Percentiles rank a stretch among this genome's conserved stretches.
These are phyloP conservation scores for Gossypium schwendimanii DNA, from an alignment of 441 rosid species.

Conservation along the genomic window DNA sequence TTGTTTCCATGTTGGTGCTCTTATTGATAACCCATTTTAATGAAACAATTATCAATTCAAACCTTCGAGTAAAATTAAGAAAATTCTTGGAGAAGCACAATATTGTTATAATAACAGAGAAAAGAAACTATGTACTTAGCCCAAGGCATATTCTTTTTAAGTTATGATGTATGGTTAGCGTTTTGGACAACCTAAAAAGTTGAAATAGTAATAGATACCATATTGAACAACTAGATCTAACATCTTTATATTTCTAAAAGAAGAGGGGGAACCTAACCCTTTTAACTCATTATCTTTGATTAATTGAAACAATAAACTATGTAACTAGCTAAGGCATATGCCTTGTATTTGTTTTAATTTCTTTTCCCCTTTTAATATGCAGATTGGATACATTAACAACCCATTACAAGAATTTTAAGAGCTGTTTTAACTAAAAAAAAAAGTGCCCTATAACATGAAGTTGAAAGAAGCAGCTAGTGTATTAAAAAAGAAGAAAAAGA, in stretches of 20 bases:
- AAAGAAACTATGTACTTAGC: background rate
- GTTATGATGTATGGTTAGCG: background rate
- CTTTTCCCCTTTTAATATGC: background rate
- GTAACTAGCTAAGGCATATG: background rate
- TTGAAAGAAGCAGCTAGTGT: slow-evolving; percentile 6
- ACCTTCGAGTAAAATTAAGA: background rate
- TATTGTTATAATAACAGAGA: background rate
- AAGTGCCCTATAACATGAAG: background rate
- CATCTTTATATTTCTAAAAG: too few species aligned
- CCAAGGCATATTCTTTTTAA: background rate
- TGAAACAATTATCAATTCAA: background rate
- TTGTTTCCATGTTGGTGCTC: too few species aligned
- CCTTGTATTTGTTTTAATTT: background rate
- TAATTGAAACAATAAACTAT: background rate
- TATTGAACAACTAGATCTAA: too few species aligned
- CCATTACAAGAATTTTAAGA: background rate
- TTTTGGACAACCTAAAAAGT: background rate
- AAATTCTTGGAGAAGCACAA: background rate
- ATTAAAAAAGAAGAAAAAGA: too few species aligned
- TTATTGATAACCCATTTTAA: too few species aligned
- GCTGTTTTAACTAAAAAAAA: background rate
- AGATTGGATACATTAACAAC: background rate
- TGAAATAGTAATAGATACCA: background rate
- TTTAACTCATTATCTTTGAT: background rate
- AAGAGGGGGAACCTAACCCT: background rate